These are phyloP conservation scores for Kodamaea restingae DNA, from an alignment of 805 yeast species.

Conservation along the genomic window DNA sequence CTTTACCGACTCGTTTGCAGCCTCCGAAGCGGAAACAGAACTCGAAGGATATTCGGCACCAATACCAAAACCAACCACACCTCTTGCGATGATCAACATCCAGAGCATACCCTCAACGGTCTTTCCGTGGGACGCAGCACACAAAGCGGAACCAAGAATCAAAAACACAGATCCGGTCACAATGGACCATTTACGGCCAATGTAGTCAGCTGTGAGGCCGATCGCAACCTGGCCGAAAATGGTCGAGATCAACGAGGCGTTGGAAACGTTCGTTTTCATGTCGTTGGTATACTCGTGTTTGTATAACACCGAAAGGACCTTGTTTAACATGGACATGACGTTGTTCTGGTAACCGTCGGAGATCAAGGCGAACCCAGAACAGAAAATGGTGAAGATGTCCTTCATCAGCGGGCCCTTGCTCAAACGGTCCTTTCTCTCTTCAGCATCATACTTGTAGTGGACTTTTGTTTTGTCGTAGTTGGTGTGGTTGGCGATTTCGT, in stretches of 20 bases:
- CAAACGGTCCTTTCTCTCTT: constrained; percentile 27
- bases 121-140: constrained; percentile 67
- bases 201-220: constrained; percentile 61
- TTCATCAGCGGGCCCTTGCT: constrained; percentile 21
- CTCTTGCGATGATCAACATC: constrained; percentile 73
- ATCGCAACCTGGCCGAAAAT: constrained; percentile 65
- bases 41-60: constrained; percentile 77
- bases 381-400: constrained; percentile 45
- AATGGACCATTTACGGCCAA: constrained; percentile 71
- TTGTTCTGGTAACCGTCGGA: constrained; percentile 78
- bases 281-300: constrained; percentile 42
- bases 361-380: constrained; percentile 72
- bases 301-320: constrained; percentile 47
- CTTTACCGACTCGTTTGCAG: constrained; percentile 63
- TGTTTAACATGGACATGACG: constrained; percentile 66
- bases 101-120: constrained; percentile 63
- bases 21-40: constrained; percentile 65
- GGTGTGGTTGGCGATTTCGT: constrained; percentile 7
- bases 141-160: constrained; percentile 60
- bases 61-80: constrained; percentile 73
- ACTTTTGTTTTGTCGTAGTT: constrained; percentile 3
- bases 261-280: constrained; percentile 63
- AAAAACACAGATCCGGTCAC: constrained; percentile 57
- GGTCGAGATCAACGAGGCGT: constrained; percentile 65
- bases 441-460: constrained; percentile 31